Percentiles rank a stretch among this genome's conserved stretches.
Evolutionary conservation across 495 filamentous ascomycete genomes (phyloP).

Genomic region (Aspergillus leporis): DNA sequence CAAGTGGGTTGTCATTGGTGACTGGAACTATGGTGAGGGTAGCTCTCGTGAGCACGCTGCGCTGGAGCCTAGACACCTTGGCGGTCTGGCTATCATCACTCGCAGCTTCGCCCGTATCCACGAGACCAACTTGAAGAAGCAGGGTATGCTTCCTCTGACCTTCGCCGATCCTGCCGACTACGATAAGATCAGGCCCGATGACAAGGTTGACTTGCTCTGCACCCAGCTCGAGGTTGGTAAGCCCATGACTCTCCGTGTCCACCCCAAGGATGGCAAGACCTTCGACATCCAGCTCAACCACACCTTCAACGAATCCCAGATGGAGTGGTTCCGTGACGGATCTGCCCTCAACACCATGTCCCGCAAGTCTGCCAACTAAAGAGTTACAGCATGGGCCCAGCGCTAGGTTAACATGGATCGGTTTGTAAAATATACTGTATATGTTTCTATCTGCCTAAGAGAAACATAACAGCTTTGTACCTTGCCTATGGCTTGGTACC

Average conservation of each 20-base stretch:
- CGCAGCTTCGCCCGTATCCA: conserved; percentile 98
- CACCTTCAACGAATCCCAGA: conserved; percentile 96
- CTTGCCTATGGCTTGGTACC: not conserved
- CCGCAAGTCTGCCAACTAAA: conserved; percentile 57
- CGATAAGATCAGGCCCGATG: conserved; percentile 91
- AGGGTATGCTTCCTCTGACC: conserved; percentile 98
- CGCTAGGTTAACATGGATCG: conserved; percentile 15
- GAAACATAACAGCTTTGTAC: not conserved
- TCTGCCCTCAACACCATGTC: conserved; percentile 98
- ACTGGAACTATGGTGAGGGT: conserved; percentile 99
- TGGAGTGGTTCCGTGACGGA: conserved; percentile 98
- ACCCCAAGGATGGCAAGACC: conserved; percentile 76
- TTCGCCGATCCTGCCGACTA: conserved; percentile 95
- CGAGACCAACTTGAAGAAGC: conserved; percentile 99
- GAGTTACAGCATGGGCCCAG: conserved; percentile 13
- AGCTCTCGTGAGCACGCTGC: conserved; percentile 97
- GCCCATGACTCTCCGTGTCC: conserved; percentile 87
- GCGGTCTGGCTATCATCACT: conserved; percentile 95
- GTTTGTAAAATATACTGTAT: conserved; percentile 38
- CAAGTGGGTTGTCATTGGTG: conserved; percentile 96
- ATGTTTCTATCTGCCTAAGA: conserved; percentile 21
- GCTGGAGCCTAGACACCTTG: conserved; percentile 95
- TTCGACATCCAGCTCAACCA: conserved; percentile 86
- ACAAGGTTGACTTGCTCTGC: conserved; percentile 87
- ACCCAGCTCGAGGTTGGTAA: conserved; percentile 91